A percentile compares a stretch with the other conserved stretches of the same genome.
Evolutionary conservation across 2,329 filamentous ascomycete species (phyloP).

Genomic region (Epichloe coenophiala): DNA sequence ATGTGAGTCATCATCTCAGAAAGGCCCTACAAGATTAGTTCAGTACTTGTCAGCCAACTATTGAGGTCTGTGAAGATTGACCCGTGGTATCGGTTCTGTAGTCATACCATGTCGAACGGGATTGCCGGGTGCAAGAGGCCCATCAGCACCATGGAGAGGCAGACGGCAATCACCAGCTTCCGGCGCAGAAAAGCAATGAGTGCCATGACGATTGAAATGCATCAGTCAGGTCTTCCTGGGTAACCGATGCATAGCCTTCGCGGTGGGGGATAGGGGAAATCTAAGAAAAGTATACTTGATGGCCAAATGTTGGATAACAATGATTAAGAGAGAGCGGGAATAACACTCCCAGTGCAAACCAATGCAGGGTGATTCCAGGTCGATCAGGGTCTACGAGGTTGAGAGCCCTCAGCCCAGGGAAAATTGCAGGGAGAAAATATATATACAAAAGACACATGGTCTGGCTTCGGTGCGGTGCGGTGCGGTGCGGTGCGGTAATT

Average conservation of each 20-base stretch:
- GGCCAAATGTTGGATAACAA: background rate
- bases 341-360: no score
- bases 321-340: no score
- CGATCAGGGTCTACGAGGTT: no score
- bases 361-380: no score
- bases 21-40: background rate
- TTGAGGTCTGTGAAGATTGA: background rate
- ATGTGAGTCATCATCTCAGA: background rate
- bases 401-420: no score
- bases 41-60: background rate
- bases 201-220: background rate
- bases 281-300: background rate
- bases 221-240: background rate
- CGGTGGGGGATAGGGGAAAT: no score
- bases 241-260: background rate
- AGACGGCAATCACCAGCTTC: slow-evolving; percentile 1
- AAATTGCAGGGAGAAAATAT: no score
- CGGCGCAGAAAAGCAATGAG: background rate
- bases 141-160: slow-evolving; percentile 1
- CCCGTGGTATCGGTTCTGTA: background rate
- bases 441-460: no score
- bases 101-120: slow-evolving; percentile 1
- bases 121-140: background rate
- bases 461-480: no score
- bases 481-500: no score